Percentiles rank a stretch among this genome's conserved stretches.
Conservation (phyloP, 2,329 filamentous ascomycete species). For the Neonectria hederae region DNA sequence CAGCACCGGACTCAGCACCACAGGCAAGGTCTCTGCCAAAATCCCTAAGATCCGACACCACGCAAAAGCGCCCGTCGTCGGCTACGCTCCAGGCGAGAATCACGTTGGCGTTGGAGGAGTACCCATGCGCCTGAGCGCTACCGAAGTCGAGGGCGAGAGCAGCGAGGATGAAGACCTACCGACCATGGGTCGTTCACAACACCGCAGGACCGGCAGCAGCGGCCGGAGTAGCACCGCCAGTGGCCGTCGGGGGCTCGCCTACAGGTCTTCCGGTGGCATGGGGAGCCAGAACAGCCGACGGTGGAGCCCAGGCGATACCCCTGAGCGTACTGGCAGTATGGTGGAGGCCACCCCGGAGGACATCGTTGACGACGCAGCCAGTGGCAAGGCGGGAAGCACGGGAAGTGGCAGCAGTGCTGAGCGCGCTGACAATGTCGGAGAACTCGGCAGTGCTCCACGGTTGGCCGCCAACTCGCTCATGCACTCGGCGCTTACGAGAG, state of each 20-base stretch:
- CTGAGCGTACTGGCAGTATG: slow-evolving; percentile 63
- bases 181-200: slow-evolving; percentile 61
- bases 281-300: slow-evolving; percentile 53
- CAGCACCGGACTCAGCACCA: slow-evolving; percentile 69
- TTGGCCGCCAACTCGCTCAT: slow-evolving; percentile 68
- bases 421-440: slow-evolving; percentile 67
- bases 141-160: slow-evolving; percentile 90
- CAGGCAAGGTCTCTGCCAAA: slow-evolving; percentile 79
- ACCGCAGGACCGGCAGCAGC: slow-evolving; percentile 78
- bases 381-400: slow-evolving; percentile 60
- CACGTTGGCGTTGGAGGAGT: slow-evolving; percentile 81
- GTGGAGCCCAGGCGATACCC: slow-evolving; percentile 65
- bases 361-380: slow-evolving; percentile 54
- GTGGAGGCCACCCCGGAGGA: slow-evolving; percentile 54
- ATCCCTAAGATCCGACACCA: slow-evolving; percentile 93
- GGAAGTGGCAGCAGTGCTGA: slow-evolving; percentile 67
- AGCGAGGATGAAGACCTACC: slow-evolving; percentile 76
- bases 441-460: slow-evolving; percentile 60
- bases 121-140: slow-evolving; percentile 91
- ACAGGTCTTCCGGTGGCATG: slow-evolving; percentile 61
- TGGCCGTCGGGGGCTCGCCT: slow-evolving; percentile 58
- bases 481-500: slow-evolving; percentile 66
- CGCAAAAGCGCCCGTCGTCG: slow-evolving; percentile 79
- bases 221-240: slow-evolving; percentile 74
- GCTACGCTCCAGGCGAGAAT: slow-evolving; percentile 81